Evolutionary conservation across 1,139 yeast genomes (phyloP), one percentile per base, ranked within the genome.

Genomic region (Suhomyces anneliseae): DNA sequence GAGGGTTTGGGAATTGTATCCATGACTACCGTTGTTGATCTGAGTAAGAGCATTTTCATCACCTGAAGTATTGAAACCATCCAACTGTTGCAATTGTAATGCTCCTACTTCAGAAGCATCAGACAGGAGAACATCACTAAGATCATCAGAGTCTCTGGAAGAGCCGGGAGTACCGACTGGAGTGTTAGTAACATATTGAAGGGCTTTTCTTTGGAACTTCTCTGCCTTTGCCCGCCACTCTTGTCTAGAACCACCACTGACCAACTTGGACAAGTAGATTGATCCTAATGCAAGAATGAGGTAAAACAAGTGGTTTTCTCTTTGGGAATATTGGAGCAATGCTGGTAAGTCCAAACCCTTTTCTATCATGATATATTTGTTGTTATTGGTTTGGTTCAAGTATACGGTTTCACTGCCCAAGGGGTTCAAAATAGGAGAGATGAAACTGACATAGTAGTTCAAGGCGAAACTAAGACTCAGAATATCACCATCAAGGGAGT

Each of bases 341-440:
- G 59, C 51, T 1, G 58, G 42, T 31, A 65, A 50, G 41, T 62
- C 61, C 40, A 65, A 52, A 8, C 70, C 69, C 29, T 52, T 57
- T 45, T 64, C 67, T 9, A 65, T 55, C 24, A 54, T 52, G 2
- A 64, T 55, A 31, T 47, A 49, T 45, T 38, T 52, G 44, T 40
- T 45, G 42, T 38, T 52, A 6, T 50, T 43, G n/a, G 47, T 45
- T 45, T 54, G 56, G 41, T 50, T 48, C 43, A 53, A 52, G 41
- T 52, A 54, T 7, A 47, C 47, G n/a, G 55, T 51, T 27, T 52
- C 54, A 15, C 52, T 31, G 4, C 61, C 64, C 14, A 62, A 50
- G 12, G 69, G 69, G 47, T 63, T 61, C 38, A 65, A 57, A 19
- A 65, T 64, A 3, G 70, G 70, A 4, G 66, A 61, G 14, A 65